Evolutionary conservation across 352 stramenopile species (phyloP), one percentile per base, ranked within the genome.

Genomic region (Pythium brassicae): DNA sequence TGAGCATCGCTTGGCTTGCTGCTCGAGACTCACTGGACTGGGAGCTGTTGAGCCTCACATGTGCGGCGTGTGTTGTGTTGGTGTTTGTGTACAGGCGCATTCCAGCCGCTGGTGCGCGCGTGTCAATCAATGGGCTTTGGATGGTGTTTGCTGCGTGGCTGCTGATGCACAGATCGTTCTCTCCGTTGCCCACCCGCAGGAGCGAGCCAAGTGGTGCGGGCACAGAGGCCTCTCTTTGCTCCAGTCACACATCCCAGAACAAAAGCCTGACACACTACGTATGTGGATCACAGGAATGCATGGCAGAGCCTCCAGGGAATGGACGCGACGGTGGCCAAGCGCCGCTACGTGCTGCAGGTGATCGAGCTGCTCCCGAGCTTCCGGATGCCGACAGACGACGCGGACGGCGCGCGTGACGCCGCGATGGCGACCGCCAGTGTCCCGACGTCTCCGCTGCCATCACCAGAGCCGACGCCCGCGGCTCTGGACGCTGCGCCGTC

Each of bases 191-290:
- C 19, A 42, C 9, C 60, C 10, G 27, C 37, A 83, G 72, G 76
- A 83, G 53, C 74, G 72, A 3, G 74, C 74, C 14, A 86, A 87
- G 56, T 89, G 78, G 78, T 87, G 27, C 39, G 65, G 56, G 9
- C 10, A 35, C 29, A 35, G 7, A 22, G 19, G 35, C 17, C 6
- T 29, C 45, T 25, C 47, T 26, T 8, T 52, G 25, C 12, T 26
- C 15, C 26, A 39, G 15, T 26, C n/a, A 0, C 12, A n/a, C 22
- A 37, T 20, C 32, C 51, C 10, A 35, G 5, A 35, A 35, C 29
- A 35, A 27, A 11, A 15, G 14, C 27, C 7, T 51, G 25, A 45
- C 50, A 32, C 53, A 46, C 22, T 44, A 25, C 32, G 23, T 26
- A 39, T 46, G 22, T 35, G 12, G 8, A 20, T 55, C 50, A 43